Conservation (phyloP, 441 rosid genomes). For the Manihot esculenta region DNA sequence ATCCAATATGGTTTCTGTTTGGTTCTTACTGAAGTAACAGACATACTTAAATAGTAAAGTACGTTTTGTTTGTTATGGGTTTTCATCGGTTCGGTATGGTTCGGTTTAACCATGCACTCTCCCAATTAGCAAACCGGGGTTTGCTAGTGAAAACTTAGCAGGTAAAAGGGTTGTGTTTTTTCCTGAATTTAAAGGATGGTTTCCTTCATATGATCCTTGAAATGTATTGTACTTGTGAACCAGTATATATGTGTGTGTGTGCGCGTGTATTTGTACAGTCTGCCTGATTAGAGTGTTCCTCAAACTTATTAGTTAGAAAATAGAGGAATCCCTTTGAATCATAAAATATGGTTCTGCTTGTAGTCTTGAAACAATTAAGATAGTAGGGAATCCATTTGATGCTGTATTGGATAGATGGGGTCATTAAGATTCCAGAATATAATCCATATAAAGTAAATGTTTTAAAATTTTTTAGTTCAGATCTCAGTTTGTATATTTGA, state of each 20-base stretch:
- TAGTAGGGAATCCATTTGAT: not conserved
- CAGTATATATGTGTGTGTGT: no score
- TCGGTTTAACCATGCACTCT: no score
- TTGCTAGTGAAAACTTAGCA: no score
- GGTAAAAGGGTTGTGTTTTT: not conserved
- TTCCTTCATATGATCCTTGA: not conserved
- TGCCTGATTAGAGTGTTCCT: no score
- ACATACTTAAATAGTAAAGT: no score
- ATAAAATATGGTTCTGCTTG: not conserved
- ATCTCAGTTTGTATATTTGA: not conserved
- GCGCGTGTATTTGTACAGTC: no score
- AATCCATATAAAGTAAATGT: not conserved
- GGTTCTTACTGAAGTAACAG: no score
- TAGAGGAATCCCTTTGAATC: not conserved
- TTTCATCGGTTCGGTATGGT: no score
- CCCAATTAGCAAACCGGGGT: not conserved
- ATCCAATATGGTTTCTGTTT: no score
- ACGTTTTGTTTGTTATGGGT: no score
- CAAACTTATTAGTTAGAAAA: not conserved
- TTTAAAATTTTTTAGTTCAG: not conserved
- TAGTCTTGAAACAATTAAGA: not conserved
- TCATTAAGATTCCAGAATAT: not conserved
- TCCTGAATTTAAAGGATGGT: not conserved
- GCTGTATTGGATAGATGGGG: not conserved
- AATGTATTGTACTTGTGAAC: not conserved